A percentile compares a stretch with the other conserved stretches of the same genome.
Conservation (phyloP, 129 eudicot genomes). For the Helichrysum umbraculigerum region DNA sequence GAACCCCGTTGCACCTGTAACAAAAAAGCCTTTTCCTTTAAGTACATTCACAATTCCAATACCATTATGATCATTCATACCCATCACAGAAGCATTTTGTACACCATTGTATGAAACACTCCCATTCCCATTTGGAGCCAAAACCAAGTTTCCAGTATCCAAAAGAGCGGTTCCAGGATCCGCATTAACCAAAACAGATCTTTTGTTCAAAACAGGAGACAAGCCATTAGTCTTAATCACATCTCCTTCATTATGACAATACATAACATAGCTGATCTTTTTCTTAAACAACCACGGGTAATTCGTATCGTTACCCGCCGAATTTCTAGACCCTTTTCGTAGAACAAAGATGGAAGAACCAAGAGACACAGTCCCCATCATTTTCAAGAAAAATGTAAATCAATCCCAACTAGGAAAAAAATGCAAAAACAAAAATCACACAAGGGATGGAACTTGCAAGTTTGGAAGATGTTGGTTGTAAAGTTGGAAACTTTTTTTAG, state of each 20-base stretch:
- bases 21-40: conserved; percentile 67
- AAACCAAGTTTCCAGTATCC: conserved; percentile 52
- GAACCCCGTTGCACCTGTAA: conserved; percentile 95
- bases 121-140: conserved; percentile 56
- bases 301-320: conserved; percentile 22
- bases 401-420: conserved; percentile 22
- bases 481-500: conserved; percentile 47
- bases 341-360: conserved; percentile 46
- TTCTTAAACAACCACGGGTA: conserved; percentile 36
- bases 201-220: conserved; percentile 44
- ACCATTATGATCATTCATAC: conserved; percentile 58
- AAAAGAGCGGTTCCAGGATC: conserved; percentile 46
- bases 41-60: conserved; percentile 82
- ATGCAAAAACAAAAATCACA: conserved; percentile 35
- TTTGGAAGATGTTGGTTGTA: conserved; percentile 52
- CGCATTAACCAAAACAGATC: conserved; percentile 39
- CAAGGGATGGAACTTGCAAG: conserved; percentile 40
- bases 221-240: conserved; percentile 44
- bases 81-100: conserved; percentile 36
- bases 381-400: conserved; percentile 43
- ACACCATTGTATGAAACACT: conserved; percentile 33
- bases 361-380: conserved; percentile 81
- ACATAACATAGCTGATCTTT: conserved; percentile 32
- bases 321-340: conserved; percentile 16
- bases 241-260: conserved; percentile 68